Evolutionary conservation across 2,329 filamentous ascomycete species (phyloP), one percentile per base, ranked within the genome.

Genomic region (Blastomyces emzantsi): DNA sequence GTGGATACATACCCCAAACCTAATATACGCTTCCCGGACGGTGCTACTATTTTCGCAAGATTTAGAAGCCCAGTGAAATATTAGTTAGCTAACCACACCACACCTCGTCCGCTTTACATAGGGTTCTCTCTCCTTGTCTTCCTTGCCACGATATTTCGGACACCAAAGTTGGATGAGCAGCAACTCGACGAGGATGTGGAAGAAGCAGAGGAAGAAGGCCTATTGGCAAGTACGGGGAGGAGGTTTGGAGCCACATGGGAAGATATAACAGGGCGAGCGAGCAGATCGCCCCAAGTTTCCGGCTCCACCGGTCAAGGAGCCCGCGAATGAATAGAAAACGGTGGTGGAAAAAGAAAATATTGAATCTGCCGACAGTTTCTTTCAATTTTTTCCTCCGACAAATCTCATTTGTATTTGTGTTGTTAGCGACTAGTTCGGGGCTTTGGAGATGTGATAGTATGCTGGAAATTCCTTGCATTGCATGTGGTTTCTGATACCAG

Each of bases 131-230:
- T 96, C 11, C 77, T 96, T 62, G 87, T 96, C 15, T 90, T 96
- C 69, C 64, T 91, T 28, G 89, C 90, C 0, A 86, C 89, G 2
- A 78, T 97, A 0, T 88, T 97, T 81, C 86, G 89, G 52, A 87
- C 91, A 1, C 92, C 93, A 0, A 87, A 83, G 71, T 76, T 96
- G 45, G 86, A 93, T 69, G 81, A 93, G 63, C 83, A 85, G 56
- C 87, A 92, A 70, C 75, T 95, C 8, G 94, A 97, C 67, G 90
- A 93, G 66, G 92, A 97, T 72, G 87, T 92, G 19, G 90, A 96
- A 74, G 90, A 88, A 39, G 92, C 93, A 22, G 94, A 97, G 73
- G 94, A 99, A 72, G 94, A 99, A 78, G 90, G 92, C 13, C 79
- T 99, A 59, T 79, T 99, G 57, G 90, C 91, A 0, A 91, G 86